Base-by-base conservation (phyloP, 2,329 filamentous ascomycete species). In the Monosporascus ibericus region DNA sequence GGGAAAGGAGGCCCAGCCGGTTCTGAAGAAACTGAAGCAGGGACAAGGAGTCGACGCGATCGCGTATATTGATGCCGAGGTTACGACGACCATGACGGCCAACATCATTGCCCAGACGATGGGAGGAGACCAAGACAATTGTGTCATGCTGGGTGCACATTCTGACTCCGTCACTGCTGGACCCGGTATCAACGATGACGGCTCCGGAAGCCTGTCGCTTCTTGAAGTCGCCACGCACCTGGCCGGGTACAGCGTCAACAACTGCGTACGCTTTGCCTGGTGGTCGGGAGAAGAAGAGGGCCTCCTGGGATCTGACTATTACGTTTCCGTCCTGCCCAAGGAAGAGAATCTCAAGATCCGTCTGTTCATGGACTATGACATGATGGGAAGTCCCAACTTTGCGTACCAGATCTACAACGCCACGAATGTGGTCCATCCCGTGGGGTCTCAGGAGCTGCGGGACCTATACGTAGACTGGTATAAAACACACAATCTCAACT, bases 121-220 rank as follows among this genome's bases (percentile, higher is more conserved):
- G 0, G 73, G 68, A 14, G 66, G 84, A 8, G 83, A 86, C 63
- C 72, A 71, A 2, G 72, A 85, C 36, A 85, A 86, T 69, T 84
- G 81, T 60, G 80, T 86, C 46, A 82, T 85, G 79, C 73, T 86
- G 0, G 83, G 84, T 18, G 84, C 76, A 2, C 84, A 87, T 70
- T 82, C 77, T 36, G 83, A 86, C 64, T 81, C 78, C 55, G 84
- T 86, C 17, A 64, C 72, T 0, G 83, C 80, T 49, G 84, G 84
- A 1, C 82, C 84, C 1, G 87, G 87, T 20, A 90, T 91, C 75
- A 91, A 91, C 67, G 87, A 91, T 60, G 86, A 91, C 62, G 87
- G 87, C 47, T 85, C 84, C 3, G 87, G 87, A 51, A 82, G 78
- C 36, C 62, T 83, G 51, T 78, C 80, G 0, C 70, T 86, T 5